These are phyloP conservation scores for Mucor piriformis DNA, from an alignment of 371 early-diverging fungal species.

Conservation along the genomic window DNA sequence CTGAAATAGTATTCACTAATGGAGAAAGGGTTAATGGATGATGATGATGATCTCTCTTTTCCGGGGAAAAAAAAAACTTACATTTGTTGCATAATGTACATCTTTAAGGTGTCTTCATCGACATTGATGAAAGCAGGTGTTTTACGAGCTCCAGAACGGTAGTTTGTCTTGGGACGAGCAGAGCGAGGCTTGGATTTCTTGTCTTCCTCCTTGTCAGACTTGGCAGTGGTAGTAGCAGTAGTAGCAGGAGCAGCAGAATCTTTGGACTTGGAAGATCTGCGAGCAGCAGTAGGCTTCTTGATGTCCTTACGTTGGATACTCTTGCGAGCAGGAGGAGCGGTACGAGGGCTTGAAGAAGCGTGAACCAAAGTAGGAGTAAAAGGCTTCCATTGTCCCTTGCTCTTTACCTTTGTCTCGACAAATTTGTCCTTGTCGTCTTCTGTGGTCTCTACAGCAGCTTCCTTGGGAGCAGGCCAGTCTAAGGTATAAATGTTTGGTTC, in stretches of 20 bases:
- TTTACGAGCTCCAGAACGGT: slow-evolving; percentile 33
- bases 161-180: slow-evolving; percentile 17
- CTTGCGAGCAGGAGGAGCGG: slow-evolving; percentile 33
- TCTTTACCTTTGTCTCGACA: slow-evolving; percentile 45
- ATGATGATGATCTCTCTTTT: neutral
- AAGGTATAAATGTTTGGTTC: neutral
- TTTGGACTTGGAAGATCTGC: slow-evolving; percentile 24
- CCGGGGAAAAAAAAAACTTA: slow-evolving; percentile 25
- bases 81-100: slow-evolving; percentile 65
- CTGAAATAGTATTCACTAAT: slow-evolving; percentile 91
- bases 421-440: slow-evolving; percentile 44
- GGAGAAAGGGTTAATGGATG: neutral
- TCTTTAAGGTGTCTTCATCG: slow-evolving; percentile 60
- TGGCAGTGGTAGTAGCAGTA: neutral
- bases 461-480: slow-evolving; percentile 56
- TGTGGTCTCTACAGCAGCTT: slow-evolving; percentile 39
- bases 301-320: slow-evolving; percentile 11
- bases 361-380: slow-evolving; percentile 67
- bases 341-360: slow-evolving; percentile 52
- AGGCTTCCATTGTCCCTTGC: slow-evolving; percentile 65
- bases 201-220: slow-evolving; percentile 23
- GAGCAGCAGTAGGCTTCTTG: neutral
- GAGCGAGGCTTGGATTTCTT: slow-evolving; percentile 24
- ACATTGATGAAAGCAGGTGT: slow-evolving; percentile 46
- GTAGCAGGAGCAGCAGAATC: slow-evolving; percentile 4